phyloP scores from a whole-genome alignment of 352 stramenopile species.

The Globisporangium heterothallicum region DNA sequence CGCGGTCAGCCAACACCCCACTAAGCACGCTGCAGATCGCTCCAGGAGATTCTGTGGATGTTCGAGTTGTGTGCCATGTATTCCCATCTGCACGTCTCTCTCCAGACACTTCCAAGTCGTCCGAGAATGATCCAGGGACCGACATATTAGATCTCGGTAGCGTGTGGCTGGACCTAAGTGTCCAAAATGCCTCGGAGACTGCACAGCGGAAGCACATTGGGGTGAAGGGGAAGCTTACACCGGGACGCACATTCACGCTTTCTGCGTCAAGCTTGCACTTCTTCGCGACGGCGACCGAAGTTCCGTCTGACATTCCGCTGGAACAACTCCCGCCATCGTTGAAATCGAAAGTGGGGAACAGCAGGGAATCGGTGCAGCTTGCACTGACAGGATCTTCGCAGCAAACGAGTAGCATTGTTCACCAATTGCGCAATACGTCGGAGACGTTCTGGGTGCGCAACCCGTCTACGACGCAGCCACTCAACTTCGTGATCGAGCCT shows the following conservation, averaged over 20 bases:
- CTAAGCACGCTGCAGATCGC: constrained; percentile 57
- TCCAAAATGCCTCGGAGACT: constrained; percentile 57
- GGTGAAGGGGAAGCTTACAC: constrained; percentile 68
- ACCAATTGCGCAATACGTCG: constrained; percentile 57
- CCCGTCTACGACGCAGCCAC: constrained; percentile 48
- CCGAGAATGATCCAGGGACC: constrained; percentile 25
- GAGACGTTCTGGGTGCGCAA: constrained; percentile 85
- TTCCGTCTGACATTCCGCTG: constrained; percentile 39
- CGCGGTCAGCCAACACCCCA: constrained; percentile 76
- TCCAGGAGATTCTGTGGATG: constrained; percentile 78
- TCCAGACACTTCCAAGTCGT: constrained; percentile 31
- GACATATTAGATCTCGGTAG: constrained; percentile 61
- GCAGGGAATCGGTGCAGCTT: constrained; percentile 28
- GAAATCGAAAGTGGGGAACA: constrained; percentile 32
- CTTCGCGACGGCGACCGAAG: constrained; percentile 56
- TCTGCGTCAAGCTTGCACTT: constrained; percentile 79
- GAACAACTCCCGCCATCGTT: constrained; percentile 40
- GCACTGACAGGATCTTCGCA: constrained; percentile 16
- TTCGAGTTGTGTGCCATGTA: constrained; percentile 77
- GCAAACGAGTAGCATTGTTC: constrained; percentile 27
- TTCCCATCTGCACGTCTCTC: constrained; percentile 58
- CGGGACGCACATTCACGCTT: constrained; percentile 78
- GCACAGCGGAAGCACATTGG: constrained; percentile 61
- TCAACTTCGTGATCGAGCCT: constrained; percentile 73
- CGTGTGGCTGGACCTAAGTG: constrained; percentile 60